phyloP scores from a whole-genome alignment of 768 basidiomycete species.

The Lactifluus subvellereus region DNA sequence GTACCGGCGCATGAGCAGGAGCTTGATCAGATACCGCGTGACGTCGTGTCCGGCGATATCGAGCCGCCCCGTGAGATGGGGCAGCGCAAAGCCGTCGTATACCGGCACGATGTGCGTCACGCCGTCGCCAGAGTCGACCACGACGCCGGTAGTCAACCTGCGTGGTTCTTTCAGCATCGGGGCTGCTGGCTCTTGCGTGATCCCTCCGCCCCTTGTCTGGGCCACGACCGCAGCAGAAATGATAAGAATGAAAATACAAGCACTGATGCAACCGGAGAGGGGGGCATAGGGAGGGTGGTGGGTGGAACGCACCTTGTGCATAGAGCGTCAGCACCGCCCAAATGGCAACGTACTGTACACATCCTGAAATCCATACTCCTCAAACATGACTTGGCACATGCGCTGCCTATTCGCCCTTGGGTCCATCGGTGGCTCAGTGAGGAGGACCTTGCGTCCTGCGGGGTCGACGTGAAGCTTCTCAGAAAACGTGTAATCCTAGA shows the following conservation, averaged over 20 bases:
- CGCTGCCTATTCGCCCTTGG: slow-evolving; percentile 85
- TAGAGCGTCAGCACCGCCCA: slow-evolving; percentile 98
- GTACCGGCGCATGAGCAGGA: slow-evolving; percentile 99
- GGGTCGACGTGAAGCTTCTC: slow-evolving; percentile 92
- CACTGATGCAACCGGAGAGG: not conserved
- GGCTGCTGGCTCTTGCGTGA: not conserved
- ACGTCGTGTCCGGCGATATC: slow-evolving; percentile 99
- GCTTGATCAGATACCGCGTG: slow-evolving; percentile 97
- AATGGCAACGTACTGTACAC: slow-evolving; percentile 97
- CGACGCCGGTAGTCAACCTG: slow-evolving; percentile 96
- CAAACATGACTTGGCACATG: slow-evolving; percentile 99
- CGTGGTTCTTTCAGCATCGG: not conserved
- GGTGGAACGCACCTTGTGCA: slow-evolving; percentile 78
- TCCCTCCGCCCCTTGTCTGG: not conserved
- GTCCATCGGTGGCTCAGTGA: slow-evolving; percentile 99
- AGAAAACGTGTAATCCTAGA: slow-evolving; percentile 98
- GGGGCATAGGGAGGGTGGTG: not conserved
- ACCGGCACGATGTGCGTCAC: slow-evolving; percentile 99
- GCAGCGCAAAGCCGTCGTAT: slow-evolving; percentile 93
- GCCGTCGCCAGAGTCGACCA: slow-evolving; percentile 98
- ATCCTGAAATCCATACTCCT: slow-evolving; percentile 95
- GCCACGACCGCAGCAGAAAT: not conserved
- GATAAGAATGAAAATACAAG: not conserved
- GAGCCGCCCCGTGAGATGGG: slow-evolving; percentile 88
- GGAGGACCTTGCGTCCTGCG: slow-evolving; percentile 77